Conservation (phyloP, 345 rosid genomes). For the Cardamine chenopodiifolia region DNA sequence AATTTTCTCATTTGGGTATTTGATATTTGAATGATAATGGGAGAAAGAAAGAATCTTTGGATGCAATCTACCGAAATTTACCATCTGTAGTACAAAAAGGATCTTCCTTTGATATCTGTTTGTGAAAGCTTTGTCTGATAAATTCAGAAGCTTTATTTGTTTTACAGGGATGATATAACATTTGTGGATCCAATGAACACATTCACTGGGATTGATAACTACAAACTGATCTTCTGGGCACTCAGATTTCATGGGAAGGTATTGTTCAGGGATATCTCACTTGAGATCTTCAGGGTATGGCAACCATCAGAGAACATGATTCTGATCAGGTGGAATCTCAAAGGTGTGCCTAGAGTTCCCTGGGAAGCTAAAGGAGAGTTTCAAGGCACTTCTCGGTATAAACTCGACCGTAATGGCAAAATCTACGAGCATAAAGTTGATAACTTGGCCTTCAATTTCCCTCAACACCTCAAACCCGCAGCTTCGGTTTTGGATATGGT, state of each 20-base stretch:
- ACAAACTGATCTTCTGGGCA: slow-evolving; percentile 92
- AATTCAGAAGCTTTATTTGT: neutral
- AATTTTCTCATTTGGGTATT: slow-evolving; percentile 41
- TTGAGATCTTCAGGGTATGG: slow-evolving; percentile 86
- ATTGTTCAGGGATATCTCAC: slow-evolving; percentile 79
- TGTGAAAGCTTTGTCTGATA: slow-evolving; percentile 2
- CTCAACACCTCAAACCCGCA: slow-evolving; percentile 71
- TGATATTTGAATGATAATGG: neutral
- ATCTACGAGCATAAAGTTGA: slow-evolving; percentile 94
- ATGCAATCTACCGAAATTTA: neutral
- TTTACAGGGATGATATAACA: slow-evolving; percentile 83
- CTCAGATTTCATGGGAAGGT: slow-evolving; percentile 86
- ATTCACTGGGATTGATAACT: slow-evolving; percentile 78
- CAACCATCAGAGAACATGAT: slow-evolving; percentile 97
- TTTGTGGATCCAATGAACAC: slow-evolving; percentile 84
- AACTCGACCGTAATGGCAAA: slow-evolving; percentile 85
- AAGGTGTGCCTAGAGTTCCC: slow-evolving; percentile 88
- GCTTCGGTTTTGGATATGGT: slow-evolving; percentile 88
- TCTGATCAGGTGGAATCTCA: slow-evolving; percentile 87
- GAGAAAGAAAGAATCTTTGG: slow-evolving; percentile 17
- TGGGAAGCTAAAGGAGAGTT: slow-evolving; percentile 96
- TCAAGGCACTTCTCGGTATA: slow-evolving; percentile 90
- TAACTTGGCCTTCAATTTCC: slow-evolving; percentile 91
- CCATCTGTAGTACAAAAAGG: slow-evolving; percentile 15
- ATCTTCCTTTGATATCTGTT: slow-evolving; percentile 31